Percentiles rank a stretch among this genome's conserved stretches.
Conservation (phyloP, 2,329 filamentous ascomycete species). For the Penicillium sp. region DNA sequence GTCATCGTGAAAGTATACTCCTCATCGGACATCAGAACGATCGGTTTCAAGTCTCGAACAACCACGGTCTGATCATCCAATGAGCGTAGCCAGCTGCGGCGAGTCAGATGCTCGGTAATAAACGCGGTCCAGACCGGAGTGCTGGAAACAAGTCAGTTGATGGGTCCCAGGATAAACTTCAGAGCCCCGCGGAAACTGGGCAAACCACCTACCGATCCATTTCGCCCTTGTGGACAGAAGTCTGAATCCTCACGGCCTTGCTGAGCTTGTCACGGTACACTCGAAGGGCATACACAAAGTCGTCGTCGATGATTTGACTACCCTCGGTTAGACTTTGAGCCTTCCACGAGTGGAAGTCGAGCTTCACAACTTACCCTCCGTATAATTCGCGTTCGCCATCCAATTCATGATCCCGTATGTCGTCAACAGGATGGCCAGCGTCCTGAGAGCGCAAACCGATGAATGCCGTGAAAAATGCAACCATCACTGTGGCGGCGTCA, state of each 20-base stretch:
- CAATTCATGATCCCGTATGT: slow-evolving; percentile 47
- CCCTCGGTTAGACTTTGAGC: not conserved
- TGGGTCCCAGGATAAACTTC: not conserved
- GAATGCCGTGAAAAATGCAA: slow-evolving; percentile 52
- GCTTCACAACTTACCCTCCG: slow-evolving; percentile 38
- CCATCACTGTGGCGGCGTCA: slow-evolving; percentile 40
- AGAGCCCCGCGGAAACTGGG: not conserved
- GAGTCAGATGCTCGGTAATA: slow-evolving; percentile 44
- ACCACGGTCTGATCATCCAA: slow-evolving; percentile 40
- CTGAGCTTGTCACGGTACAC: slow-evolving; percentile 49
- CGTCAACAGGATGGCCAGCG: slow-evolving; percentile 32
- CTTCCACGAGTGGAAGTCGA: slow-evolving; percentile 11
- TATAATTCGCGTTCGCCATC: slow-evolving; percentile 44
- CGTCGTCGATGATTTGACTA: slow-evolving; percentile 49
- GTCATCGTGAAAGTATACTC: slow-evolving; percentile 41
- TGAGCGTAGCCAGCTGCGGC: slow-evolving; percentile 45
- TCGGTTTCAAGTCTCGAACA: slow-evolving; percentile 47
- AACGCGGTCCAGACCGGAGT: slow-evolving; percentile 59
- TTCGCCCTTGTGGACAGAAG: slow-evolving; percentile 48
- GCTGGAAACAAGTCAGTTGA: slow-evolving; percentile 19
- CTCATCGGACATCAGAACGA: slow-evolving; percentile 47
- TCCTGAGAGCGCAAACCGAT: slow-evolving; percentile 56
- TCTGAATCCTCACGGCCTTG: slow-evolving; percentile 51
- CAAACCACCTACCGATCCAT: slow-evolving; percentile 40
- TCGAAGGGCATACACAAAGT: slow-evolving; percentile 50